These are phyloP conservation scores for Penicillium robsamsonii DNA, from an alignment of 495 filamentous ascomycete genomes.

Conservation along the genomic window DNA sequence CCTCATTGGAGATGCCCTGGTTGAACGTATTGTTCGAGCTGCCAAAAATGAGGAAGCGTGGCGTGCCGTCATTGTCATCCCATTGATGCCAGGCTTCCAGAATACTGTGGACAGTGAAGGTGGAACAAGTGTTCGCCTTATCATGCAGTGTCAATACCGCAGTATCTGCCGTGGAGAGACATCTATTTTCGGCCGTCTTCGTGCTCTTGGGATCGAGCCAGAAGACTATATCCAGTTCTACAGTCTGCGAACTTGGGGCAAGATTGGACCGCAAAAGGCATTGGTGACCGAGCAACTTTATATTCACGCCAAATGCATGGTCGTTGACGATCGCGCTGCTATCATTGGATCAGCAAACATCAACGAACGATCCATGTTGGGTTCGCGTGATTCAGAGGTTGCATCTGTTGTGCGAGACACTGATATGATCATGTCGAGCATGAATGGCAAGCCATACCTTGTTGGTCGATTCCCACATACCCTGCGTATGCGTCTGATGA, in stretches of 20 bases:
- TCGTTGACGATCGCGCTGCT: constrained; percentile 90
- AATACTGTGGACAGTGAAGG: constrained; percentile 93
- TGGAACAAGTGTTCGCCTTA: constrained; percentile 88
- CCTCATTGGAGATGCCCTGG: constrained; percentile 89
- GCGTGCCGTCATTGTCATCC: constrained; percentile 92
- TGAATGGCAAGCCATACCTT: constrained; percentile 83
- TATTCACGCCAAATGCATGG: constrained; percentile 96
- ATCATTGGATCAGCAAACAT: constrained; percentile 99
- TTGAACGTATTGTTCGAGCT: constrained; percentile 84
- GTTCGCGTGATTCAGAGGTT: constrained; percentile 85
- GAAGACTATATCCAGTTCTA: constrained; percentile 98
- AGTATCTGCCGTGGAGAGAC: constrained; percentile 93
- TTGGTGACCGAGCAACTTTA: constrained; percentile 96
- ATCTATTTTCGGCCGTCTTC: constrained; percentile 86
- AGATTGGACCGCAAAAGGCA: constrained; percentile 76
- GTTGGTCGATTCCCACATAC: constrained; percentile 93
- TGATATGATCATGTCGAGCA: constrained; percentile 87
- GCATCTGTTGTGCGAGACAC: constrained; percentile 91
- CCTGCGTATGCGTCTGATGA: constrained; percentile 89
- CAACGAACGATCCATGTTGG: constrained; percentile 96
- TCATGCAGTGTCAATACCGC: constrained; percentile 97
- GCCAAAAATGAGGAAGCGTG: constrained; percentile 83
- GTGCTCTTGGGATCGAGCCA: constrained; percentile 82
- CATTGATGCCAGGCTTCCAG: constrained; percentile 96
- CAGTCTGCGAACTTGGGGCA: constrained; percentile 88